Conservation (phyloP, 2,329 filamentous ascomycete species). For the Colletotrichum nymphaeae region DNA sequence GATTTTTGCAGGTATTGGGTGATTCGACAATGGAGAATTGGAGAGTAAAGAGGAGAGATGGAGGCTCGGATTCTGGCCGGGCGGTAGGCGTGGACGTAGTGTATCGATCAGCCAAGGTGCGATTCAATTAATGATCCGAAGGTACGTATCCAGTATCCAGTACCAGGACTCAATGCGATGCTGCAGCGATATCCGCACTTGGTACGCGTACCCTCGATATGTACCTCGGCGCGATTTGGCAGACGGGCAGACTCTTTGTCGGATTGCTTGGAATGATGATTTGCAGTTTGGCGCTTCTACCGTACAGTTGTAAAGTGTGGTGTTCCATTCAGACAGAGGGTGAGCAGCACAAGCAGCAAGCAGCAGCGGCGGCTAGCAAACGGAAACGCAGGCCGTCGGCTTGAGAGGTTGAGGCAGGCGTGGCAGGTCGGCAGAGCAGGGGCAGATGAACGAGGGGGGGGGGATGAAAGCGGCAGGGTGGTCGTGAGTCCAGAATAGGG, state of each 20-base stretch:
- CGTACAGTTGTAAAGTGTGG: not conserved
- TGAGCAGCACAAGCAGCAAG: not conserved
- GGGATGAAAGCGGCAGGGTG: slow-evolving; percentile 9
- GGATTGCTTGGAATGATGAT: not conserved
- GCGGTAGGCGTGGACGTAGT: slow-evolving; percentile 32
- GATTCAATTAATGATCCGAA: not conserved
- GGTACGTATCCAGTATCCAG: slow-evolving; percentile 4
- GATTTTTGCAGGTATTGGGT: slow-evolving; percentile 19
- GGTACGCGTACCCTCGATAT: not conserved
- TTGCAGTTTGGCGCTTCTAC: not conserved
- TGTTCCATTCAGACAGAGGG: not conserved
- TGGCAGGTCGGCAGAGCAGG: not conserved
- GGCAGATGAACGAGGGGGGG: not conserved
- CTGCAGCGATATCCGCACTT: not conserved
- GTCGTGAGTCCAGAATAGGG: not conserved
- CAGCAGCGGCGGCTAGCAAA: not conserved
- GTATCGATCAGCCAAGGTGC: not conserved
- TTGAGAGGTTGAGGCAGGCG: not conserved
- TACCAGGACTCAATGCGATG: not conserved
- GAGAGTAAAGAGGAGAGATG: slow-evolving; percentile 27
- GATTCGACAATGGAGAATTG: slow-evolving; percentile 20
- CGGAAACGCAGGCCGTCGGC: not conserved
- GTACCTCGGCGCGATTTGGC: not conserved
- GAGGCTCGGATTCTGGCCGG: slow-evolving; percentile 34
- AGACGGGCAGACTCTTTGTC: not conserved